Base-by-base conservation (phyloP, 2,329 filamentous ascomycete genomes). In the Calycina marina region DNA sequence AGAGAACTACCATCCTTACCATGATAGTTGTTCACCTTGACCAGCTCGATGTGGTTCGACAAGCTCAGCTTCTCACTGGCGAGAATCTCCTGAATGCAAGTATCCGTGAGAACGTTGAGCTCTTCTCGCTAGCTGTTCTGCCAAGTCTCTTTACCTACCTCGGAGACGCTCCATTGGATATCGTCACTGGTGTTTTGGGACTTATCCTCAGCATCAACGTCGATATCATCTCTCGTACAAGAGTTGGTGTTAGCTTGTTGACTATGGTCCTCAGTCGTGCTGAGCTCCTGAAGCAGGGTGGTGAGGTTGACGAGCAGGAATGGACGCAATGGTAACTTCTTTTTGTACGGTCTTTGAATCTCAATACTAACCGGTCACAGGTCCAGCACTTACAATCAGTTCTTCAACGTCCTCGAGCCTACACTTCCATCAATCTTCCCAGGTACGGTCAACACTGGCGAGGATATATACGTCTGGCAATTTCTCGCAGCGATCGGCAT, bases 391-490 rank as follows among this genome's bases (percentile, higher is more conserved):
- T 96, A 93, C 59, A 84, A 85, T 46, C 67, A 71, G 15, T 70
- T 98, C 38, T 98, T 98, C 57, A 83, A 90, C 53, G 69, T 72
- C 5, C 64, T 96, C 12, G 88, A 96, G 55, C 82, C 82, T 2
- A 76, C 77, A 5, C 68, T 96, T 28, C 77, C 79, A 9, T 71
- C 79, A 46, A 77, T 94, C 41, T 98, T 98, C 70, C 86, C 88
- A 0, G 82, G 80, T 13, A 79, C 79, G n/a, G 82, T 93, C 49
- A 85, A 83, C 42, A 77, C 82, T 5, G 81, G 82, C 30, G 85
- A 94, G 44, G 90, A 98, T 50, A 78, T 93, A 50, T 93, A 96
- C 51, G 84, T 96, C 24, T 98, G 90, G 90, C 88, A 96, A 57
- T 92, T 96, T 55, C 67, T 98, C 42, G 90, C 90, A 6, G 85